Conservation (phyloP, 202 grass and related monocot genomes). For the Zizania palustris region DNA sequence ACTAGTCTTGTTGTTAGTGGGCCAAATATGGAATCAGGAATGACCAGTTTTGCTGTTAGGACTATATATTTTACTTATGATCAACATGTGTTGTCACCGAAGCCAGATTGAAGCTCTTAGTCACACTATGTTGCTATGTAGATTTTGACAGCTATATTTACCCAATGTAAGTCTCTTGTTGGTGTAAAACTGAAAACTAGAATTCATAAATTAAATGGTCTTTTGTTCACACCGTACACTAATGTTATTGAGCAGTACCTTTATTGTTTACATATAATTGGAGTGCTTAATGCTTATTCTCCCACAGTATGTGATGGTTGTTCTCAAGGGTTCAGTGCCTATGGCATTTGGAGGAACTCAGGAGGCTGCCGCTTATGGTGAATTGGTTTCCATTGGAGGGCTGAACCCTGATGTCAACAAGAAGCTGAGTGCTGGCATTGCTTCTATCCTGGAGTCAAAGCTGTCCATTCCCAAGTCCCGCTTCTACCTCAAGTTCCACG, state of each 20-base stretch:
- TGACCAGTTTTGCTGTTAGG: neutral
- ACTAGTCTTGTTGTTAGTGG: neutral
- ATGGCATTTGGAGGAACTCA: constrained; percentile 87
- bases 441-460: constrained; percentile 73
- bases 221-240: neutral
- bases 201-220: neutral
- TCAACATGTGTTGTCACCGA: neutral
- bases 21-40: neutral
- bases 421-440: constrained; percentile 76
- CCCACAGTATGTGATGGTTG: constrained; percentile 79
- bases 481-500: constrained; percentile 83
- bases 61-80: neutral
- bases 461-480: constrained; percentile 67
- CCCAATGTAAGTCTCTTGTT: neutral
- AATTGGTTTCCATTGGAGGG: constrained; percentile 85
- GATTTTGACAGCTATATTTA: neutral
- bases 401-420: constrained; percentile 81
- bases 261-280: constrained; percentile 13
- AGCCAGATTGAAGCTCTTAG: neutral
- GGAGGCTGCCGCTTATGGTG: constrained; percentile 76
- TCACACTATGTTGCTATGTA: neutral
- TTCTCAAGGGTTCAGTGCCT: constrained; percentile 82
- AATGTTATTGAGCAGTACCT: neutral
- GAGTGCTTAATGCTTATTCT: constrained; percentile 23
- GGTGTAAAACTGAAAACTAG: neutral